These are phyloP conservation scores for Leucocoprinus birnbaumii DNA, from an alignment of 768 basidiomycete species.

Conservation along the genomic window DNA sequence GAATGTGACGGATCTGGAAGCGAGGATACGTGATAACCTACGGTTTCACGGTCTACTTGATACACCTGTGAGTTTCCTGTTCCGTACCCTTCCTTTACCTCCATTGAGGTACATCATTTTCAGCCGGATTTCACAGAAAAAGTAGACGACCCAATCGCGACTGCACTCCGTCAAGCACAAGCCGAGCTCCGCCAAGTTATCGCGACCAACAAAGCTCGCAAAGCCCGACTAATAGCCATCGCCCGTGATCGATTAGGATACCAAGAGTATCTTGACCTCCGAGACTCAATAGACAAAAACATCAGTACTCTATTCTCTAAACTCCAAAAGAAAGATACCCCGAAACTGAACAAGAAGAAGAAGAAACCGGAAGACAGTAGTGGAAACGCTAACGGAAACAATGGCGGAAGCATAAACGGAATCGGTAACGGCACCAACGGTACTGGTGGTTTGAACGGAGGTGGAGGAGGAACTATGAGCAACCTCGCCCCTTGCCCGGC, in stretches of 20 bases:
- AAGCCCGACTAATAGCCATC: conserved; percentile 64
- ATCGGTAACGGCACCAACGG: conserved; percentile 23
- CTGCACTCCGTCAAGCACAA: conserved; percentile 87
- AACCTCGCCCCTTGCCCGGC: conserved; percentile 60
- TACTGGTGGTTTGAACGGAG: no score
- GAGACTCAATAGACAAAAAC: conserved; percentile 85
- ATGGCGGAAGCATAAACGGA: conserved; percentile 23
- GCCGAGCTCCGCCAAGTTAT: conserved; percentile 73
- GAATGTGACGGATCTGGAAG: conserved; percentile 79
- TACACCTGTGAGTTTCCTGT: conserved; percentile 53
- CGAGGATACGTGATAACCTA: conserved; percentile 72
- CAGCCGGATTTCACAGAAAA: conserved; percentile 75
- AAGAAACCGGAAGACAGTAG: conserved; percentile 39
- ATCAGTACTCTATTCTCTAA: conserved; percentile 73
- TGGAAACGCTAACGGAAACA: conserved; percentile 19
- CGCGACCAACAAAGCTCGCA: conserved; percentile 81
- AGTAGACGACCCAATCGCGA: conserved; percentile 93
- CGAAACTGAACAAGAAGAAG: conserved; percentile 80
- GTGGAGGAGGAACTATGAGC: conserved; percentile 26
- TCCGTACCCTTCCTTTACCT: neutral
- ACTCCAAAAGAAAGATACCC: conserved; percentile 78
- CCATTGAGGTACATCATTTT: neutral
- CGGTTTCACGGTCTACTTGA: conserved; percentile 71
- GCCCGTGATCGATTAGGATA: conserved; percentile 88
- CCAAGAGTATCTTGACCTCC: conserved; percentile 84